Evolutionary conservation across 2,329 filamentous ascomycete species (phyloP), one percentile per base, ranked within the genome.

Genomic region (Paracoccidioides lutzii): DNA sequence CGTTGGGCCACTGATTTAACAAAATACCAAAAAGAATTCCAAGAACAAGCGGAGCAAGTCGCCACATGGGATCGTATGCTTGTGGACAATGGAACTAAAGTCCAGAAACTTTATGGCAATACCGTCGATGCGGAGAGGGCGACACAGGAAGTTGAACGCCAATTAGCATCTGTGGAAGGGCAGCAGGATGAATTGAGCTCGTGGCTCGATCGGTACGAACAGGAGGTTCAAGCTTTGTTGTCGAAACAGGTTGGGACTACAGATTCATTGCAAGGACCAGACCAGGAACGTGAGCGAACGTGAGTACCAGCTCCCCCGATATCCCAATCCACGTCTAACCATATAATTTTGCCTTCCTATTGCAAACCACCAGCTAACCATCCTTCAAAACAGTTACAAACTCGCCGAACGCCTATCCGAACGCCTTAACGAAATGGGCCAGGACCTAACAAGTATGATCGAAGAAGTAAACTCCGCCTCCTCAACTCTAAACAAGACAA

Each of bases 1-100:
- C 84, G 90, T 37, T 98, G 93, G 93, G 93, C 93, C 1, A 89
- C 90, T 0, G 93, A 97, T 66, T 77, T 98, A 52, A 87, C 90
- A 54, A 94, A 95, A 67, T 96, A 98, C 67, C 91, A 97, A 67
- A 95, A 95, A 69, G 89, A 95, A 57, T 98, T 97, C 75, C 90
- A 94, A 68, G 81, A 85, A 38, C 90, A 97, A 69, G 91, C 94
- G 4, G 81, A 84, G 59, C 86, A 90, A 60, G 88, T 97, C 12
- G 87, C 90, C 10, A 79, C 81, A 46, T 98, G 94, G 94, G 93
- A 98, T 69, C 83, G 89, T 57, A 82, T 90, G 68, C 78, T 98
- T 12, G 90, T 97, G 3, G 88, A 94, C 63, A 98, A 98, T 66
- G 88, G 87, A 57, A 88, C 91, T 66, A 95, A 95, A 76, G 95